Conservation (phyloP, 83 land plant species). For the Picea abies region DNA sequence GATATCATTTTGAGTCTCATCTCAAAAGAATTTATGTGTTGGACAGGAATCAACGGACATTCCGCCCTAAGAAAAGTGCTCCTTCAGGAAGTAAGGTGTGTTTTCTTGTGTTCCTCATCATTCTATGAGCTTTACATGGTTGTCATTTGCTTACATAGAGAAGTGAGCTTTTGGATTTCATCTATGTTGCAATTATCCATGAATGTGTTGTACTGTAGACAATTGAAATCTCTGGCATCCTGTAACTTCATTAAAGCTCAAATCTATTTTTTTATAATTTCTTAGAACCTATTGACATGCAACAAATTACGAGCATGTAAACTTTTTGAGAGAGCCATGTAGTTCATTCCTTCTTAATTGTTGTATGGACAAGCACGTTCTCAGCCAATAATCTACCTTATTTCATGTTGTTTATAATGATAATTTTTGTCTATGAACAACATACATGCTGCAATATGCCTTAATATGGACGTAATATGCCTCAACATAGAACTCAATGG, state of each 20-base stretch:
- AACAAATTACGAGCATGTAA: not conserved
- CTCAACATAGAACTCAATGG: too few species aligned
- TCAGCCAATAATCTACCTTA: not conserved
- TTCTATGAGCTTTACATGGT: not conserved
- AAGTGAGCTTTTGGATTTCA: not conserved
- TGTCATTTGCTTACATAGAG: not conserved
- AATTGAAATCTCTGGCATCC: not conserved
- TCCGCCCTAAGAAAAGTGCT: conserved; percentile 95
- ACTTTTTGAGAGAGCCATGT: not conserved
- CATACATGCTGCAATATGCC: too few species aligned
- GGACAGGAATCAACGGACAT: conserved; percentile 91
- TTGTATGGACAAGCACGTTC: too few species aligned
- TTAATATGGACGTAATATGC: too few species aligned
- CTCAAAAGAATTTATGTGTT: conserved; percentile 3
- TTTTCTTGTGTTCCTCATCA: not conserved
- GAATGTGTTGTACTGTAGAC: not conserved
- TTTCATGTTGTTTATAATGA: not conserved
- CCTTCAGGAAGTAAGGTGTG: conserved; percentile 96
- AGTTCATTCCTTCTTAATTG: not conserved
- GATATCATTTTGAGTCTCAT: not conserved
- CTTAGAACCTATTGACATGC: not conserved
- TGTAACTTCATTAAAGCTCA: not conserved
- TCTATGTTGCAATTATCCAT: not conserved
- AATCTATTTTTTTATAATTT: not conserved
- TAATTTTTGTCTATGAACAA: not conserved